Conservation (phyloP, 768 basidiomycete species). For the Panaeolus papilionaceus region DNA sequence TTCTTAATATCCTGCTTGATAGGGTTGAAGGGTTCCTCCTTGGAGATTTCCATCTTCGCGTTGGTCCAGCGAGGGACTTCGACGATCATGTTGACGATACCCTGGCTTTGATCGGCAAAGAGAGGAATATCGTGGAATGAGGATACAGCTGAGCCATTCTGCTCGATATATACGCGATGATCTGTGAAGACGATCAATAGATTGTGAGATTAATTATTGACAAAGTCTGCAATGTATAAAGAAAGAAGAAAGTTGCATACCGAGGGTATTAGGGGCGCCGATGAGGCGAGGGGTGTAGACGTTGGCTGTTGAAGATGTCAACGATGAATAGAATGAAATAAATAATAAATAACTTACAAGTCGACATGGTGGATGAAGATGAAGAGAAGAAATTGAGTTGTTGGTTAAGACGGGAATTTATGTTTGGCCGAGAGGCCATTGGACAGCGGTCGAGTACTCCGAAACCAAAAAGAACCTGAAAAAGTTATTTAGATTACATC, state of each 20-base stretch:
- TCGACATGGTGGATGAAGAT: conserved; percentile 52
- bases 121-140: conserved; percentile 98
- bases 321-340: conserved; percentile 21
- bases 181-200: conserved; percentile 57
- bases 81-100: conserved; percentile 98
- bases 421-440: conserved; percentile 49
- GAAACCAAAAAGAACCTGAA: conserved; percentile 10
- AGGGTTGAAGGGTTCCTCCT: conserved; percentile 98
- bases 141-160: conserved; percentile 83
- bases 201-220: conserved; percentile 29
- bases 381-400: conserved; percentile 66
- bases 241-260: conserved; percentile 49
- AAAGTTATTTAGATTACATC: neutral
- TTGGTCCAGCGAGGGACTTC: conserved; percentile 99
- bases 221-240: conserved; percentile 11
- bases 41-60: conserved; percentile 99
- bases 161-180: conserved; percentile 94
- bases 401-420: conserved; percentile 61
- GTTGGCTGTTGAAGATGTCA: conserved; percentile 31
- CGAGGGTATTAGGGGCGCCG: conserved; percentile 92
- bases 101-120: conserved; percentile 94
- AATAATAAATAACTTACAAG: conserved; percentile 49
- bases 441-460: conserved; percentile 24
- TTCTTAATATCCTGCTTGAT: conserved; percentile 99
- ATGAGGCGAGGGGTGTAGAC: conserved; percentile 80